Conservation (phyloP, 1,284 basidiomycete species). For the Cerrena zonata region DNA sequence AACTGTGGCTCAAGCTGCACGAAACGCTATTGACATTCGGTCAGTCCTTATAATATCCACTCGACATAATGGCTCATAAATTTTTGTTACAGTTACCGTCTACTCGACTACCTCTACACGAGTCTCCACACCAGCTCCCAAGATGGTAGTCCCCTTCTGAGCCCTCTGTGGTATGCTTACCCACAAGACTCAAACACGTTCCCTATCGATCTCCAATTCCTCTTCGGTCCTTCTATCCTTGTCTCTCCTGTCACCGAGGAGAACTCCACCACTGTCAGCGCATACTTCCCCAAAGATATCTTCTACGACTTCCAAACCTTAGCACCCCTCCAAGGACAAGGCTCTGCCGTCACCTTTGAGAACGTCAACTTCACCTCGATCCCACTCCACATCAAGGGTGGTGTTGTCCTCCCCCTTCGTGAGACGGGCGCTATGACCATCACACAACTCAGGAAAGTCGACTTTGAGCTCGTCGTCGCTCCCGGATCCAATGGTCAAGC, state of each 20-base stretch:
- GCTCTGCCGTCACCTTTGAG: slow-evolving; percentile 38
- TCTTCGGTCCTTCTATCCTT: slow-evolving; percentile 61
- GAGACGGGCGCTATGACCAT: slow-evolving; percentile 55
- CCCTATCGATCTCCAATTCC: slow-evolving; percentile 60
- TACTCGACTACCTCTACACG: slow-evolving; percentile 71
- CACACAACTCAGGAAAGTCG: slow-evolving; percentile 43
- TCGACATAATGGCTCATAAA: too few relatives aligned
- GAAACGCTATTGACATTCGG: slow-evolving; percentile 56
- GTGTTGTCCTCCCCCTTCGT: slow-evolving; percentile 52
- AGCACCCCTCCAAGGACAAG: slow-evolving; percentile 41
- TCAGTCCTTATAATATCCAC: too few relatives aligned
- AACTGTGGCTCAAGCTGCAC: slow-evolving; percentile 51
- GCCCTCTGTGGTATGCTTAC: slow-evolving; percentile 62
- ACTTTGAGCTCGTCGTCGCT: slow-evolving; percentile 61
- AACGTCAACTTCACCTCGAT: slow-evolving; percentile 54
- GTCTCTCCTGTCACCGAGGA: slow-evolving; percentile 65
- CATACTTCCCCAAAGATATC: slow-evolving; percentile 58
- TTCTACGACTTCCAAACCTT: slow-evolving; percentile 62
- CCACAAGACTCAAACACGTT: slow-evolving; percentile 55
- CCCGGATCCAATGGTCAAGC: slow-evolving; percentile 45
- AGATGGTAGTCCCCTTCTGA: slow-evolving; percentile 59
- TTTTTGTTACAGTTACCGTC: slow-evolving; percentile 60
- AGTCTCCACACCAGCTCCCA: slow-evolving; percentile 53
- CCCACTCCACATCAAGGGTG: slow-evolving; percentile 58
- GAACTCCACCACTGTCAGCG: slow-evolving; percentile 50